Evolutionary conservation across 768 basidiomycete species (phyloP).

Genomic region (Baorangia bicolor): DNA sequence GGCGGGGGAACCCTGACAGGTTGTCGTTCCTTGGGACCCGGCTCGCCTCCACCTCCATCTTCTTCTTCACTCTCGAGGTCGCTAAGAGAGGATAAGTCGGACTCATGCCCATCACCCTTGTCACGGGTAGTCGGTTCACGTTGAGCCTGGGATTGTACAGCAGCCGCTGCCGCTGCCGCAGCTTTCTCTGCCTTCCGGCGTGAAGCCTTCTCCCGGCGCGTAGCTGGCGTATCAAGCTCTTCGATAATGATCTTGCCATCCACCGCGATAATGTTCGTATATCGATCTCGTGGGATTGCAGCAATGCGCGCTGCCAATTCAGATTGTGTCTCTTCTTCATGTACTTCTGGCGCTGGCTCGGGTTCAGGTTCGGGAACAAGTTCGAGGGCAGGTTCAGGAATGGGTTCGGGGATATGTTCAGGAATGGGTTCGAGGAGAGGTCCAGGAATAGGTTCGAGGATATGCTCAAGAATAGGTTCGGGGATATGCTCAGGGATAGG

Average conservation of each 20-base stretch:
- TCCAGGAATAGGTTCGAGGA: neutral
- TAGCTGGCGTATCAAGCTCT: slow-evolving; percentile 69
- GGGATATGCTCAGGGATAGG: neutral
- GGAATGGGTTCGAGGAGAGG: neutral
- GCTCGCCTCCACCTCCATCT: slow-evolving; percentile 7
- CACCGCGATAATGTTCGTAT: slow-evolving; percentile 33
- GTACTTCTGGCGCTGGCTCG: neutral
- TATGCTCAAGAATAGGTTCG: neutral
- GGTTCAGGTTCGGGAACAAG: neutral
- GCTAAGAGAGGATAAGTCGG: slow-evolving; percentile 47
- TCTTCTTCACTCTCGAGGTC: slow-evolving; percentile 39
- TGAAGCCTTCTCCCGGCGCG: slow-evolving; percentile 56
- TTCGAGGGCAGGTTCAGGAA: neutral
- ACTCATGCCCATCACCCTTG: slow-evolving; percentile 30
- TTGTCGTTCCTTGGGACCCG: slow-evolving; percentile 7
- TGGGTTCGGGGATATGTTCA: neutral
- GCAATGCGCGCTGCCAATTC: slow-evolving; percentile 29
- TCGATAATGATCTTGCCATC: slow-evolving; percentile 63
- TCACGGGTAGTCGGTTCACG: neutral
- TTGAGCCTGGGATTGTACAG: slow-evolving; percentile 5
- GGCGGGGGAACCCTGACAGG: neutral
- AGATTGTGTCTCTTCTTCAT: slow-evolving; percentile 9
- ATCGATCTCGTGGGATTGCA: slow-evolving; percentile 28
- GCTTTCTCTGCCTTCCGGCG: slow-evolving; percentile 44
- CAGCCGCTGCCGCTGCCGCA: slow-evolving; percentile 27